Evolutionary conservation across 2,329 filamentous ascomycete genomes (phyloP), one percentile per base, ranked within the genome.

Genomic region (Colletotrichum incanum): DNA sequence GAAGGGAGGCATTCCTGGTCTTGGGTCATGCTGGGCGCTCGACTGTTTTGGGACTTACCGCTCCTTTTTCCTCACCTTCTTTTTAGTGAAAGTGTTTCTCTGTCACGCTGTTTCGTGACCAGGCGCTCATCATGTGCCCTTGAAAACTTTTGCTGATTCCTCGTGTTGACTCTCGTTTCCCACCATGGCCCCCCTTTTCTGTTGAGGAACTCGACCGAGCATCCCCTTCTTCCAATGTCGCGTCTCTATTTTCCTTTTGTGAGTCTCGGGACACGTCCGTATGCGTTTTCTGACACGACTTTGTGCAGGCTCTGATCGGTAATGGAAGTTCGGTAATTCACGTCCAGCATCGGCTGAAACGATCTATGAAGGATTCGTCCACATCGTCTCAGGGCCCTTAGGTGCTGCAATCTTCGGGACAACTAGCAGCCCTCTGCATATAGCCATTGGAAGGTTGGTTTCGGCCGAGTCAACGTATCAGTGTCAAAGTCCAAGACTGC

Each of bases 41-140:
- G 37, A 23, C 47, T 8, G 45, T n/a, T 37, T 34, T 55, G 45
- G 14, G 41, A 26, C 64, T 71, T 71, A 71, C 68, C 64, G 68
- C 68, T 71, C 49, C 52, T 67, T 62, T 28, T 37, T 8, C 34
- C 41, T 43, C 5, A 65, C 26, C 23, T 64, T 28, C 12, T n/a
- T 34, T 65, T 31, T 20, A 1, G 23, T n/a, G 18, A 41, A 41
- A 26, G 11, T 11, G 20, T 23, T 20, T 52, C 12, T 43, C 28
- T 14, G 49, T 67, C 68, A 56, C 68, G 31, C 41, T 56, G 64
- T 45, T 16, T 47, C 28, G 56, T 67, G 64, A 37, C 26, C 41
- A 12, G 20, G 47, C 31, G 6, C 8, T 7, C n/a, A 64, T 67
- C 68, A 62, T 67, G 68, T 56, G 68, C 14, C 5, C 23, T 4